Evolutionary conservation across 2,329 filamentous ascomycete species (phyloP), one percentile per base, ranked within the genome.

Genomic region (Penicillium sp.): DNA sequence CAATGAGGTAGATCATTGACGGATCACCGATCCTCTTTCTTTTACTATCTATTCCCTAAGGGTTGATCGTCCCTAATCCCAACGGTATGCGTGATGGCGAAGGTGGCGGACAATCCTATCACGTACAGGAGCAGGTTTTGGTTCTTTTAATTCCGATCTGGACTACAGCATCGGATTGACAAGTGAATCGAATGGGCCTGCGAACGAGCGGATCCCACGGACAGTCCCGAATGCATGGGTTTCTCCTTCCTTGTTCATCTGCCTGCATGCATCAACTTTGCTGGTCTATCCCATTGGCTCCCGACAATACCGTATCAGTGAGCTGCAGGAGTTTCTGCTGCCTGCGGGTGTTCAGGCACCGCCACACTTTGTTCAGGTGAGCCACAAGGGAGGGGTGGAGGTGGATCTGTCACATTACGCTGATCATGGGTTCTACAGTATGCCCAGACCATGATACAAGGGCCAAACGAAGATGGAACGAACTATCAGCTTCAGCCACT

Each of bases 41-140:
- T 48, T 47, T 47, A 2, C 22, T 33, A n/a, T 21, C 11, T 16
- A 9, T 3, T 3, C 35, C 35, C 35, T 39, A 8, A 39, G n/a
- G n/a, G 11, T 39, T 39, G 35, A 39, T 39, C 31, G 31, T 11
- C 35, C 24, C 37, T 21, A 31, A 31, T 39, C 33, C 39, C 35
- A 50, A 53, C 47, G 46, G 46, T 22, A 58, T 59, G 52, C 50
- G 58, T 60, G 58, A 63, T 61, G 56, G 60, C 54, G 53, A 58
- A 41, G 41, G 62, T 63, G 60, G 62, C 58, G 50, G 53, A 55
- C 59, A 65, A 27, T 31, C 45, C 45, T 46, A 62, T 65, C 63
- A 66, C 64, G 51, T 57, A 58, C 54, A 62, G 37, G 47, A 56
- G 35, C 46, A 50, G 33, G 27, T 27, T 27, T 41, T 53, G 2